Percentiles rank a stretch among this genome's conserved stretches.
Evolutionary conservation across 2,329 filamentous ascomycete species (phyloP).

Genomic region (Colletotrichum neosansevieriae): DNA sequence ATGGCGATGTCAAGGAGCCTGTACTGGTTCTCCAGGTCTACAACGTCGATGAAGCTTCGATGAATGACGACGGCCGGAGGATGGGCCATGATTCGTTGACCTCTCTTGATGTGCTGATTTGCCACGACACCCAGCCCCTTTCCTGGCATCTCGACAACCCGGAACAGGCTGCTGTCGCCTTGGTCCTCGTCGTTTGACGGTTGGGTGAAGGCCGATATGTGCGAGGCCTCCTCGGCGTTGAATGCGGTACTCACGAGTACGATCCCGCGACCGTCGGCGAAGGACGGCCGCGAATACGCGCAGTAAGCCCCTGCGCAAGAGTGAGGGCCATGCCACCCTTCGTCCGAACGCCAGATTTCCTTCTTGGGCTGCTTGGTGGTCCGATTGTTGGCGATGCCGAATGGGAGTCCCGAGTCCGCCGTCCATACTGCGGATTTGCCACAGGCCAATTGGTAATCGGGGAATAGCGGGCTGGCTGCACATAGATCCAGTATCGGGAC

Average conservation of each 20-base stretch:
- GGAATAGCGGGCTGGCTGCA: constrained; percentile 31
- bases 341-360: constrained; percentile 37
- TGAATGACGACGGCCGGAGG: constrained; percentile 48
- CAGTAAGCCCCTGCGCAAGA: constrained; percentile 44
- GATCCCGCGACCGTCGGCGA: constrained; percentile 53
- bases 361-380: constrained; percentile 30
- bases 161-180: constrained; percentile 19
- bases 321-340: constrained; percentile 37
- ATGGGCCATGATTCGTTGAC: constrained; percentile 49
- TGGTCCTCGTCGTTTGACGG: background rate
- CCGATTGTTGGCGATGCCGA: constrained; percentile 8
- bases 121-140: constrained; percentile 50
- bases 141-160: constrained; percentile 43
- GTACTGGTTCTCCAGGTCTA: constrained; percentile 43
- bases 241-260: constrained; percentile 52
- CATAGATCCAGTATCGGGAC: constrained; percentile 14
- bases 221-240: constrained; percentile 34
- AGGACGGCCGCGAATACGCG: constrained; percentile 50
- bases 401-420: background rate
- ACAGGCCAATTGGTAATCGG: constrained; percentile 26
- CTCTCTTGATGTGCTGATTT: constrained; percentile 45
- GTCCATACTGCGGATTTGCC: constrained; percentile 1
- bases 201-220: constrained; percentile 14
- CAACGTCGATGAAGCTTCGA: constrained; percentile 39
- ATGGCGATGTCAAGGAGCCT: constrained; percentile 46